These are phyloP conservation scores for Rubroshorea leprosula DNA, from an alignment of 345 rosid species.

Conservation along the genomic window DNA sequence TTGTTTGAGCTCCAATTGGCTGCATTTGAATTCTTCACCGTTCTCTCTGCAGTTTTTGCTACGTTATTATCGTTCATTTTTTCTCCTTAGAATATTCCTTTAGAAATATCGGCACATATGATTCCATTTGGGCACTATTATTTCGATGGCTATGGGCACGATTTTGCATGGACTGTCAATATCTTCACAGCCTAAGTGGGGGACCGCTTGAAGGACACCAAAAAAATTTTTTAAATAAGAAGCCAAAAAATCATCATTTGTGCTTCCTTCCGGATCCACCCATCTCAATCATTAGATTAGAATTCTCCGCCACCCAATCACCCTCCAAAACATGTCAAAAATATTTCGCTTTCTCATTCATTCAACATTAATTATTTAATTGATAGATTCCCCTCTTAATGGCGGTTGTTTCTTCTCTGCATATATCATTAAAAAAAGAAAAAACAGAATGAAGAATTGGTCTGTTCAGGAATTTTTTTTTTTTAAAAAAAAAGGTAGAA, in stretches of 20 bases:
- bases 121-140: constrained; percentile 4
- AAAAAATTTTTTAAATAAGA: not conserved
- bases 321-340: too few relatives aligned
- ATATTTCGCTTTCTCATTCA: too few relatives aligned
- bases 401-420: too few relatives aligned
- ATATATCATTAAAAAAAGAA: too few relatives aligned
- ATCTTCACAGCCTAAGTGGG: not conserved
- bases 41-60: not conserved
- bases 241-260: constrained; percentile 7
- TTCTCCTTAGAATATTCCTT: constrained; percentile 17
- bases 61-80: constrained; percentile 1
- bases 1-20: constrained; percentile 27
- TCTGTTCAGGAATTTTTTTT: not conserved
- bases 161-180: not conserved
- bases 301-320: not conserved
- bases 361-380: too few relatives aligned
- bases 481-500: too few relatives aligned
- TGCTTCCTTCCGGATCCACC: not conserved
- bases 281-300: not conserved
- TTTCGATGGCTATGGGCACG: not conserved
- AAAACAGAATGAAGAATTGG: too few relatives aligned
- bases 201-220: constrained; percentile 8
- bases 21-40: constrained; percentile 2
- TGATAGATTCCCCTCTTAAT: too few relatives aligned
- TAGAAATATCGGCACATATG: constrained; percentile 12